Evolutionary conservation across 495 filamentous ascomycete genomes (phyloP), one percentile per base, ranked within the genome.

Genomic region (Penicillium longicatenatum): DNA sequence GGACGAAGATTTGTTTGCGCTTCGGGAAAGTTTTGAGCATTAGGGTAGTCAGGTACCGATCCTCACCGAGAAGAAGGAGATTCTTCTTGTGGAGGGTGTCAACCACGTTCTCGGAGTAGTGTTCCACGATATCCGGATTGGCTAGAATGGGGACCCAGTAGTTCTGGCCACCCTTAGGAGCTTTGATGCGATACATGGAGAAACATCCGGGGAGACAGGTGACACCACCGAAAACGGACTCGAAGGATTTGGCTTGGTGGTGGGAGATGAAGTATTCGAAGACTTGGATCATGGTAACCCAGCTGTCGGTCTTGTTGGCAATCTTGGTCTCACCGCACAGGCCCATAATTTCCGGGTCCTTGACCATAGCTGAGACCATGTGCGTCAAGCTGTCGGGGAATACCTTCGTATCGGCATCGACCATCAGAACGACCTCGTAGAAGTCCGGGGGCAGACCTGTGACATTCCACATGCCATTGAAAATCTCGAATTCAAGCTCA

Each of bases 181-280:
- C 89, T 74, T 99, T 99, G 83, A 99, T 96, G 62, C 95, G 89
- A 76, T 99, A 99, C 95, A 99, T 99, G 81, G 92, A 96, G 86
- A 99, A 99, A 80, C 95, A 99, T 47, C 95, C 95, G 3, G 95
- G 95, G 24, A 99, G 81, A 84, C 95, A 99, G 63, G 95, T 99
- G 22, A 99, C 95, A 89, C 95, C 95, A 70, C 95, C 95, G 68
- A 99, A 99, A 53, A 97, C 89, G 6, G 93, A 96, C 72, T 99
- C 95, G 75, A 99, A 99, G 7, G 92, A 90, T 68, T 99, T 99
- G 51, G 91, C 84, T 61, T 95, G 84, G 67, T 99, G 95, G 70
- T 99, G 95, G 3, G 93, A 97, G 72, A 99, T 93, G 77, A 97
- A 99, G 76, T 98, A 97, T 60, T 99, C 95, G 66, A 99, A 99